Evolutionary conservation across 768 basidiomycete genomes (phyloP).

Genomic region (Calocybe gangraenosa): DNA sequence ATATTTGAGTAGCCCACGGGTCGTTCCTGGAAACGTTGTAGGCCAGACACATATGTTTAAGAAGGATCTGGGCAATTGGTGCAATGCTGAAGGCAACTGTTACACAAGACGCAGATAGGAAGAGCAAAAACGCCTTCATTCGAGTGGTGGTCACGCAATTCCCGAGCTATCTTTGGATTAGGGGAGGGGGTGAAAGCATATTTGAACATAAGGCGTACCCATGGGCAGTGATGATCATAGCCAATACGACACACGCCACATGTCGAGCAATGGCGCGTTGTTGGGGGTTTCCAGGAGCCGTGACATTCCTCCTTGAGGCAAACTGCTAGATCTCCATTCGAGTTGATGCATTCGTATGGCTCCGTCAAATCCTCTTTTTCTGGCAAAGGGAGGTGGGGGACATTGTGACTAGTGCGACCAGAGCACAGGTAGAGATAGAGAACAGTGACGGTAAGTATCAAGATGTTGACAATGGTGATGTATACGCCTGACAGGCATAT

Average conservation of each 20-base stretch:
- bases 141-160: constrained; percentile 36
- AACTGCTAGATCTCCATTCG: constrained; percentile 27
- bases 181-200: background rate
- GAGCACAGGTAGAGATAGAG: constrained; percentile 30
- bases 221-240: constrained; percentile 46
- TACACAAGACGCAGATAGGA: constrained; percentile 29
- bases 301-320: constrained; percentile 32
- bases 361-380: constrained; percentile 26
- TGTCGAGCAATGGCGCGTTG: constrained; percentile 40
- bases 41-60: constrained; percentile 24
- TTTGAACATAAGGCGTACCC: constrained; percentile 25
- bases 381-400: constrained; percentile 26
- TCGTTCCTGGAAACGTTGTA: constrained; percentile 24
- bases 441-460: constrained; percentile 21
- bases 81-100: constrained; percentile 23
- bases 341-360: constrained; percentile 35
- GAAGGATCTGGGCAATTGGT: constrained; percentile 25
- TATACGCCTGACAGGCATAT: constrained; percentile 31
- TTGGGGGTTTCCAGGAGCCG: constrained; percentile 39
- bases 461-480: constrained; percentile 20
- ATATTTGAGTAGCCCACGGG: constrained; percentile 24
- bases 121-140: constrained; percentile 32
- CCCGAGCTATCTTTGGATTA: constrained; percentile 25
- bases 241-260: constrained; percentile 40
- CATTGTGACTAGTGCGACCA: constrained; percentile 30